phyloP scores from a whole-genome alignment of 371 early-diverging fungal genomes.

The Rhizopus microsporus region DNA sequence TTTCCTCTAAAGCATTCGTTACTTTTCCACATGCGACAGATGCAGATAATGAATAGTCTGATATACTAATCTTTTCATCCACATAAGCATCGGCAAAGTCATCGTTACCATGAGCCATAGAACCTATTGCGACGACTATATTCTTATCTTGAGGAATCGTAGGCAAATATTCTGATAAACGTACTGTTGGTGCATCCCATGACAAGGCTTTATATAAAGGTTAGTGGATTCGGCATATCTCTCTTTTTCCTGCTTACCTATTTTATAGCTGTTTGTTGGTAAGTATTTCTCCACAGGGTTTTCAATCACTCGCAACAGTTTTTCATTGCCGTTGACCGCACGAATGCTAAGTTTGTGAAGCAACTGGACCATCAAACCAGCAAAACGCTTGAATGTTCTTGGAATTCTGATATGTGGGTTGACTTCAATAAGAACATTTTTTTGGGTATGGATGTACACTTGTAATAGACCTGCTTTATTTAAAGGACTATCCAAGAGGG shows the following conservation, averaged over 20 bases:
- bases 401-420: slow-evolving; percentile 98
- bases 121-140: slow-evolving; percentile 92
- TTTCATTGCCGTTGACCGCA: slow-evolving; percentile 87
- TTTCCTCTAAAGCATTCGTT: slow-evolving; percentile 82
- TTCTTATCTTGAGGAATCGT: slow-evolving; percentile 79
- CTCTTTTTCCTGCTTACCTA: slow-evolving; percentile 56
- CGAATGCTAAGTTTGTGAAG: slow-evolving; percentile 96
- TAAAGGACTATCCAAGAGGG: slow-evolving; percentile 95
- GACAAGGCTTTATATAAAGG: slow-evolving; percentile 70
- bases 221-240: not conserved
- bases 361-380: slow-evolving; percentile 97
- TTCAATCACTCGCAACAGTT: slow-evolving; percentile 94
- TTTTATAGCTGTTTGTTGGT: slow-evolving; percentile 86
- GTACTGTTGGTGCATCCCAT: slow-evolving; percentile 90
- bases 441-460: slow-evolving; percentile 94
- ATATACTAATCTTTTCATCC: slow-evolving; percentile 94
- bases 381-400: slow-evolving; percentile 97
- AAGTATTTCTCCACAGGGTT: slow-evolving; percentile 95
- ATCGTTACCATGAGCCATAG: slow-evolving; percentile 96
- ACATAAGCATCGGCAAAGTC: slow-evolving; percentile 93
- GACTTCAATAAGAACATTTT: slow-evolving; percentile 96
- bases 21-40: slow-evolving; percentile 94
- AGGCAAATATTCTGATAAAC: slow-evolving; percentile 76
- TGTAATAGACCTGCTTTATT: slow-evolving; percentile 96
- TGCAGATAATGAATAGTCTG: slow-evolving; percentile 94